These are phyloP conservation scores for Haberlea rhodopensis DNA, from an alignment of 257 asterid genomes.

Conservation along the genomic window DNA sequence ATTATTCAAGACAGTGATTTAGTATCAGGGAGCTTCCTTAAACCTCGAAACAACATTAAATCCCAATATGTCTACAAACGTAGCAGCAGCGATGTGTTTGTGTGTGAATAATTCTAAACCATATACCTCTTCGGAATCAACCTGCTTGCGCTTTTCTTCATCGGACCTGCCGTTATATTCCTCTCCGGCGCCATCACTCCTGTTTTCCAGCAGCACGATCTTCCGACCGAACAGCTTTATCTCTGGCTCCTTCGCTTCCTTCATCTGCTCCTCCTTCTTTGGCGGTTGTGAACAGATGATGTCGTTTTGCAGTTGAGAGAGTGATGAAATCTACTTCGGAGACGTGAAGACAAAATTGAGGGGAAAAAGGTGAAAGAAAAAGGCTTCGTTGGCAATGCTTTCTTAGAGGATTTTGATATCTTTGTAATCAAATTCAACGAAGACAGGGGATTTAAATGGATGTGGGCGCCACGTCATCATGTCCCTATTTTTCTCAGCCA, in stretches of 20 bases:
- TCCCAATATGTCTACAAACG: neutral
- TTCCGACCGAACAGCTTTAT: constrained; percentile 68
- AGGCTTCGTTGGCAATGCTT: neutral
- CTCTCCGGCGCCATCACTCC: no score
- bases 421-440: neutral
- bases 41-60: neutral
- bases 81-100: no score
- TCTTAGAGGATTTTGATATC: neutral
- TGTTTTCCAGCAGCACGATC: constrained; percentile 54
- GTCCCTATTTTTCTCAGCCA: neutral
- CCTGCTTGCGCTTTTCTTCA: neutral
- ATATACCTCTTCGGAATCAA: neutral
- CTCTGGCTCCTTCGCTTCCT: constrained; percentile 50
- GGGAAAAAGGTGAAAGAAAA: no score
- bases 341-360: no score
- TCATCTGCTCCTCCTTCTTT: no score
- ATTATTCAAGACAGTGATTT: neutral
- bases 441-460: neutral
- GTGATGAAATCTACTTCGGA: no score
- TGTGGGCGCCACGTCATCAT: neutral
- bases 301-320: no score
- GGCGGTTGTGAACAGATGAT: no score
- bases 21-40: neutral
- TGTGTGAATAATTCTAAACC: neutral
- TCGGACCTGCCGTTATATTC: neutral